Conservation (phyloP, 306 rosid species). For the Vigna hirtella region DNA sequence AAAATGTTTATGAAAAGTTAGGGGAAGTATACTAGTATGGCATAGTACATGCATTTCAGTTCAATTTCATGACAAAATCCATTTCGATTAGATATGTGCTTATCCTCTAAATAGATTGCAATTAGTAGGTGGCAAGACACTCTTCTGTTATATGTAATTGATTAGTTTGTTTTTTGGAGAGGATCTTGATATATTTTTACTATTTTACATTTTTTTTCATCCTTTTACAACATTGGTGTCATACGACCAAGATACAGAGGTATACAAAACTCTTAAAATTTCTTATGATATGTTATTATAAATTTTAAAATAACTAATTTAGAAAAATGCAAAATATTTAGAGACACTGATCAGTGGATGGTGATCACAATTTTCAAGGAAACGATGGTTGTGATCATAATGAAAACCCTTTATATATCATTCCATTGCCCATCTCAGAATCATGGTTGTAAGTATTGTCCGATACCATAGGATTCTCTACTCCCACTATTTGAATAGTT, state of each 20-base stretch:
- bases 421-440: background rate
- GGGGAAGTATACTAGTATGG: slow-evolving; percentile 11
- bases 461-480: no score
- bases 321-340: background rate
- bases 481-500: no score
- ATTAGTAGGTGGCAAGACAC: background rate
- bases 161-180: background rate
- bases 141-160: background rate
- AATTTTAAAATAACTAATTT: background rate
- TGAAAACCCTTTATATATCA: background rate
- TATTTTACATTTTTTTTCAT: background rate
- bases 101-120: background rate
- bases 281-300: background rate
- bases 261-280: background rate
- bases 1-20: slow-evolving; percentile 3
- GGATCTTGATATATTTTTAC: no score
- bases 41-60: slow-evolving; percentile 9
- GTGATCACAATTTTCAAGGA: background rate
- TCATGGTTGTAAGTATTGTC: no score
- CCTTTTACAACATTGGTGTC: background rate
- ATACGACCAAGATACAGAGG: background rate
- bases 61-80: slow-evolving; percentile 11
- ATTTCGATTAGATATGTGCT: background rate
- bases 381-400: background rate
- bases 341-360: background rate